These are phyloP conservation scores for Epichloe gansuensis DNA, from an alignment of 2,329 filamentous ascomycete species.

Conservation along the genomic window DNA sequence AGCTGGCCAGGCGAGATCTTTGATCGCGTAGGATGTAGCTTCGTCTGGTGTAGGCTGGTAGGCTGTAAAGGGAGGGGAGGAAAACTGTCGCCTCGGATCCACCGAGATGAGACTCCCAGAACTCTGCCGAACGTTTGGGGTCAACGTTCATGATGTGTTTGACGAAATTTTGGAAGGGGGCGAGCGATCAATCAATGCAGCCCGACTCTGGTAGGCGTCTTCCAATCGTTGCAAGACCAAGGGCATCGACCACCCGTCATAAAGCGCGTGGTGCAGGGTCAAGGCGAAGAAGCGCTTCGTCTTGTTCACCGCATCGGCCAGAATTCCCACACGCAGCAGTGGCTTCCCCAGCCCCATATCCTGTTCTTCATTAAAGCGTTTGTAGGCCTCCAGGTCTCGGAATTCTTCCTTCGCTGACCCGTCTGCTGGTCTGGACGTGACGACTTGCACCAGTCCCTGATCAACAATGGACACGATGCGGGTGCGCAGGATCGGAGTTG, in stretches of 20 bases:
- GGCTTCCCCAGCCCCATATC: conserved; percentile 12
- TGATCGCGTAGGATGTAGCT: background rate
- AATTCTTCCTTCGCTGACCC: conserved; percentile 18
- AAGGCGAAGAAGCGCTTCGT: conserved; percentile 13
- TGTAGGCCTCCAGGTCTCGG: no score
- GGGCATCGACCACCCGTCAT: conserved; percentile 39
- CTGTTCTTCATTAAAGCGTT: conserved; percentile 15
- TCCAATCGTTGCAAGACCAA: conserved; percentile 29
- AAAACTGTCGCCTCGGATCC: background rate
- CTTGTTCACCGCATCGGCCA: no score
- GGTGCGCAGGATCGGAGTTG: conserved; percentile 6
- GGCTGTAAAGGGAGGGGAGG: background rate
- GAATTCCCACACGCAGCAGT: background rate
- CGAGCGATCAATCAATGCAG: conserved; percentile 12
- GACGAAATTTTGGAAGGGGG: conserved; percentile 28
- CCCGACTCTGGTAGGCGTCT: conserved; percentile 20
- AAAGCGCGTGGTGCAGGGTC: conserved; percentile 37
- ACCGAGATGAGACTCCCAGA: conserved; percentile 22
- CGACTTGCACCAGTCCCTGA: conserved; percentile 28
- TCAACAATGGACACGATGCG: conserved; percentile 2
- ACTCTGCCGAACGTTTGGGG: conserved; percentile 22
- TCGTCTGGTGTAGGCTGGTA: conserved; percentile 1
- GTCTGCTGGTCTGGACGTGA: conserved; percentile 23
- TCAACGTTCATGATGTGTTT: conserved; percentile 25
- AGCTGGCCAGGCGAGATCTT: conserved; percentile 3